Conservation (phyloP, 1,284 basidiomycete genomes). For the Sanghuangporus sanghuang region DNA sequence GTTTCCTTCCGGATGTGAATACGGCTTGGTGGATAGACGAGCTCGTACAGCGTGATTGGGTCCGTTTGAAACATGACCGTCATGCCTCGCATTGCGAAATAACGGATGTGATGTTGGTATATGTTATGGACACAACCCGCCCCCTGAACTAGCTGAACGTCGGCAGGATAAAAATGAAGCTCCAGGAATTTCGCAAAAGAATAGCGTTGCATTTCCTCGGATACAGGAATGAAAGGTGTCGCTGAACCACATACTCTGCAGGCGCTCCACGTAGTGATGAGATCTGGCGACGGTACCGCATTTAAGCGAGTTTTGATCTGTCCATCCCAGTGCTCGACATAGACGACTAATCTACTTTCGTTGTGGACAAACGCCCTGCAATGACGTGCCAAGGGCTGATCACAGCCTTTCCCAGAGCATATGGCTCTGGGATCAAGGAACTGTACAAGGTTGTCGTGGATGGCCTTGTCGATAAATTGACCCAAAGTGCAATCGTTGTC, state of each 20-base stretch:
- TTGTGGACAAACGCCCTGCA: slow-evolving; percentile 90
- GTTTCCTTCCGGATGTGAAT: slow-evolving; percentile 83
- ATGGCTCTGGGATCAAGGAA: slow-evolving; percentile 68
- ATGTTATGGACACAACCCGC: slow-evolving; percentile 92
- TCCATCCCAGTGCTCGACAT: slow-evolving; percentile 83
- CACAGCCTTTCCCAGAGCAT: slow-evolving; percentile 82
- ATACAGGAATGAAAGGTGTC: slow-evolving; percentile 87
- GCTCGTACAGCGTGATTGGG: slow-evolving; percentile 77
- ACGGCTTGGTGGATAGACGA: slow-evolving; percentile 85
- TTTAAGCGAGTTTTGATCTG: slow-evolving; percentile 56
- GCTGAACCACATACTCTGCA: slow-evolving; percentile 79
- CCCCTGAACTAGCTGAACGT: slow-evolving; percentile 76
- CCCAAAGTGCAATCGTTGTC: slow-evolving; percentile 90
- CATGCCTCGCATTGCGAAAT: slow-evolving; percentile 81
- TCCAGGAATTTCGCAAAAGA: slow-evolving; percentile 94
- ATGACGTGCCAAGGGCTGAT: slow-evolving; percentile 78
- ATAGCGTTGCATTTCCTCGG: slow-evolving; percentile 90
- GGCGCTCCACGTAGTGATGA: slow-evolving; percentile 90
- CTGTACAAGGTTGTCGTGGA: slow-evolving; percentile 64
- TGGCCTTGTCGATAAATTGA: slow-evolving; percentile 83
- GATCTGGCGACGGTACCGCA: slow-evolving; percentile 54
- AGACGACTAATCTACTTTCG: slow-evolving; percentile 77
- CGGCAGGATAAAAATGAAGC: slow-evolving; percentile 86
- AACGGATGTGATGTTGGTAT: slow-evolving; percentile 90
- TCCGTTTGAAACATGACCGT: slow-evolving; percentile 92